Evolutionary conservation across 768 basidiomycete genomes (phyloP).

Genomic region (Ramaria rubella): DNA sequence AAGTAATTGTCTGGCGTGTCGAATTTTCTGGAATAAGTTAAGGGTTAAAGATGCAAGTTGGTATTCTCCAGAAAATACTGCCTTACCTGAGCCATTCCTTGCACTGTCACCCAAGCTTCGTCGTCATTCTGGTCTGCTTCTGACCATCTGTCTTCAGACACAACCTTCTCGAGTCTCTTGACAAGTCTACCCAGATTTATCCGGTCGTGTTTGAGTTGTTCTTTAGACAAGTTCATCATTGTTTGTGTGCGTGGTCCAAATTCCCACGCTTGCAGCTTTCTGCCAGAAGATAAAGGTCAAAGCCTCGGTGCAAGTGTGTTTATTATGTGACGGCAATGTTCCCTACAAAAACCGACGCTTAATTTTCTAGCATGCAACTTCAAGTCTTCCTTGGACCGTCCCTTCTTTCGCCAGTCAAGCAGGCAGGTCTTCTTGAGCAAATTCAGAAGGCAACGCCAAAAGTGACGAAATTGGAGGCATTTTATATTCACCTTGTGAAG

Average conservation of each 20-base stretch:
- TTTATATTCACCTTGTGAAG: constrained; percentile 84
- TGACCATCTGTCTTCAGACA: constrained; percentile 32
- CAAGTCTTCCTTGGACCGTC: constrained; percentile 67
- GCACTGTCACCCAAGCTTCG: constrained; percentile 47
- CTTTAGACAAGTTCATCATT: constrained; percentile 5
- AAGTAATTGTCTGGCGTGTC: constrained; percentile 50
- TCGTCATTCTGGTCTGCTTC: constrained; percentile 26
- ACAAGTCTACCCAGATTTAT: constrained; percentile 62
- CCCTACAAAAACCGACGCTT: background rate
- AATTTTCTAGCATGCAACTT: constrained; percentile 4
- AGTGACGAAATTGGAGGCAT: constrained; percentile 66
- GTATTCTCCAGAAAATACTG: background rate
- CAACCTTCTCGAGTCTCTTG: constrained; percentile 51
- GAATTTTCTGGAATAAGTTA: constrained; percentile 32
- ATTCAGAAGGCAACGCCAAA: constrained; percentile 48
- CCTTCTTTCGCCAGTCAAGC: constrained; percentile 63
- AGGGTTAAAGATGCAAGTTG: background rate
- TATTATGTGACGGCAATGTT: background rate
- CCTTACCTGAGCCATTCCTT: constrained; percentile 50
- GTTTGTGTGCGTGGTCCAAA: background rate
- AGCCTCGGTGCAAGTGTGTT: background rate
- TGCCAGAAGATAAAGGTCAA: background rate
- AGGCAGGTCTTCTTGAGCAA: constrained; percentile 53
- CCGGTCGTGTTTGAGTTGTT: constrained; percentile 43
- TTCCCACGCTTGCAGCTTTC: background rate